These are phyloP conservation scores for Zygosaccharomyces sapae DNA, from an alignment of 1,139 yeast species.

Conservation along the genomic window DNA sequence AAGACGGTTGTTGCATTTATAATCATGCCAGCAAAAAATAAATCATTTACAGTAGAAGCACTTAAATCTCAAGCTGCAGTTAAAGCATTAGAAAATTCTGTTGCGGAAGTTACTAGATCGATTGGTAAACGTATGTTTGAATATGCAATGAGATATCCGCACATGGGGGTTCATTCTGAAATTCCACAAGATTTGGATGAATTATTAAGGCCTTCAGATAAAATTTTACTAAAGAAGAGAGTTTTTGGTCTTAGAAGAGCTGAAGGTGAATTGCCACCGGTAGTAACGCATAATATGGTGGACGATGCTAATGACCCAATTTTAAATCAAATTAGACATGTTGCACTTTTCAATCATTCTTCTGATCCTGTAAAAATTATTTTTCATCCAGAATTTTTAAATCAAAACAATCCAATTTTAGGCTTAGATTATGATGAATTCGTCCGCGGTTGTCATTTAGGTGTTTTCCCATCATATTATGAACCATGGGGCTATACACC, in stretches of 20 bases:
- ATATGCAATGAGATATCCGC: constrained; percentile 80
- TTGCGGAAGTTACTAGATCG: constrained; percentile 79
- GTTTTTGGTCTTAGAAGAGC: constrained; percentile 84
- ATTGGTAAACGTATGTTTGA: constrained; percentile 88
- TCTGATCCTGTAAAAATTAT: constrained; percentile 90
- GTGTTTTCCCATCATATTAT: constrained; percentile 96
- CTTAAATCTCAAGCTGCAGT: constrained; percentile 95
- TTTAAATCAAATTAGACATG: constrained; percentile 85
- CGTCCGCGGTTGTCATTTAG: constrained; percentile 96
- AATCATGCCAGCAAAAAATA: constrained; percentile 95
- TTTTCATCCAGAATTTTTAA: constrained; percentile 95
- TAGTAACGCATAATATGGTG: constrained; percentile 94
- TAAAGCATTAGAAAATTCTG: constrained; percentile 83
- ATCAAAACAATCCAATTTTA: constrained; percentile 89
- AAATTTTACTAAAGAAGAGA: constrained; percentile 85
- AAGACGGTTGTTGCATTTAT: constrained; percentile 97
- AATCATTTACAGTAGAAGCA: constrained; percentile 93
- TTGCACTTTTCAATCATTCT: constrained; percentile 82
- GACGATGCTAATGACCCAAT: constrained; percentile 92
- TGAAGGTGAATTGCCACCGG: constrained; percentile 83
- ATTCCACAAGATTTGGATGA: constrained; percentile 65
- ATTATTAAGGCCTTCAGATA: constrained; percentile 79
- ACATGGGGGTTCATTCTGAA: constrained; percentile 47
- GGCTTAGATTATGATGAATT: constrained; percentile 95
- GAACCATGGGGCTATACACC: constrained; percentile 99